Base-by-base conservation (phyloP, 192 early-diverging fungal species). In the Diversispora epigaea region DNA sequence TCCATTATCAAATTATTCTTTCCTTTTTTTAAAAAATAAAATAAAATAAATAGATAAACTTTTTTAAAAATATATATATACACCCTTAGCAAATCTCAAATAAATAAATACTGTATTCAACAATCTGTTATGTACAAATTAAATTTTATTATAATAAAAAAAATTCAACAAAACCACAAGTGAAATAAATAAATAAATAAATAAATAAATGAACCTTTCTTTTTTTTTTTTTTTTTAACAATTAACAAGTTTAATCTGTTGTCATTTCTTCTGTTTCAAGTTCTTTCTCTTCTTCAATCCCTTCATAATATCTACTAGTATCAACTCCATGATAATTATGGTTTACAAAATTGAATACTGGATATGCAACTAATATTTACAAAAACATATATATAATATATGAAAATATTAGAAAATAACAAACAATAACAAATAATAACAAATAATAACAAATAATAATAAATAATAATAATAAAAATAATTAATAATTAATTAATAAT, bases 331-430 rank as follows among this genome's bases (percentile, higher is more conserved):
- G 92, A 75, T 87, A 88, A 76, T 86, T 86, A 77, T 93, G 92
- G 82, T 89, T 91, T 80, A 83, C 86, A 82, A 91, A 88, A 85
- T 93, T 93, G 82, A 92, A 93, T 86, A 85, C 87, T 45, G 91
- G 91, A 64, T 87, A 73, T 63, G 89, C 82, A 78, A 83, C 90
- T 85, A 85, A 14, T 39, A 32, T 32, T 32, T 32, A 32, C 25
- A 32, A 32, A 32, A 1, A 32, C 25, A 32, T 32, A 32, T 32
- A 32, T 32, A 32, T 32, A 32, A 32, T 32, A 32, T 32, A 32
- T 32, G 25, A 32, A 32, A 32, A 32, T 32, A 32, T 32, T 32
- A 32, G 25, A 32, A 32, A 19, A 68, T 12, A 49, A 19, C n/a
- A n/a, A n/a, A n/a, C n/a, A 40, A 39, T 17, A 64, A 55, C 19